Evolutionary conservation across 2,329 filamentous ascomycete genomes (phyloP).

Genomic region (Ceratocystis smalleyi): DNA sequence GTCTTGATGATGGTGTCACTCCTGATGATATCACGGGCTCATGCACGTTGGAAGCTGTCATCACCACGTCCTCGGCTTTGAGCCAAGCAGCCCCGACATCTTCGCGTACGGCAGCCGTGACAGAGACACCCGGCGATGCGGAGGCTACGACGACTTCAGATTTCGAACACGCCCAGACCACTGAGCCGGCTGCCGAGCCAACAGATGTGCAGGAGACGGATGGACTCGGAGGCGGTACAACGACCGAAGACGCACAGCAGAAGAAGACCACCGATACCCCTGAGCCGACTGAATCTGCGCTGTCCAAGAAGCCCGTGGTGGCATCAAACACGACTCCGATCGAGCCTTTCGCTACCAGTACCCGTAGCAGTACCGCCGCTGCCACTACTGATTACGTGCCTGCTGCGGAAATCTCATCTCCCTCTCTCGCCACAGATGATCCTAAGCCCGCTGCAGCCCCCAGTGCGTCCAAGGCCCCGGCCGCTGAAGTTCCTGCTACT

Average conservation of each 20-base stretch:
- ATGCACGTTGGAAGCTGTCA: slow-evolving; percentile 5
- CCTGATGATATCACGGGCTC: slow-evolving; percentile 14
- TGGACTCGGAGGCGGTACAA: background rate
- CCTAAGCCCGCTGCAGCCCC: background rate
- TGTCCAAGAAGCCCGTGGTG: background rate
- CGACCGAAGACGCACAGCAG: background rate
- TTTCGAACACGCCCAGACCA: background rate
- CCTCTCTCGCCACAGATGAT: background rate
- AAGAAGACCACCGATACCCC: background rate
- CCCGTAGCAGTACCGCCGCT: background rate
- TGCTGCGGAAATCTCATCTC: background rate
- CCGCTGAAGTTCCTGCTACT: background rate
- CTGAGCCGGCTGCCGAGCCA: background rate
- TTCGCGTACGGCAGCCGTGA: background rate
- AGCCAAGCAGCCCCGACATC: background rate
- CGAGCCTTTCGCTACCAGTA: background rate
- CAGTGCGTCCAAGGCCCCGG: too few species aligned
- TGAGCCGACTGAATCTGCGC: background rate
- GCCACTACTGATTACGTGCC: background rate
- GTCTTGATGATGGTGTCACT: slow-evolving; percentile 12
- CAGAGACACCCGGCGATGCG: background rate
- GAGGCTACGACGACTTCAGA: background rate
- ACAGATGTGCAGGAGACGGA: background rate
- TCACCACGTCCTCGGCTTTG: background rate
- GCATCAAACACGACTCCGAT: background rate